phyloP scores from a whole-genome alignment of 176 grass and related monocot genomes.

The Carex pumila region DNA sequence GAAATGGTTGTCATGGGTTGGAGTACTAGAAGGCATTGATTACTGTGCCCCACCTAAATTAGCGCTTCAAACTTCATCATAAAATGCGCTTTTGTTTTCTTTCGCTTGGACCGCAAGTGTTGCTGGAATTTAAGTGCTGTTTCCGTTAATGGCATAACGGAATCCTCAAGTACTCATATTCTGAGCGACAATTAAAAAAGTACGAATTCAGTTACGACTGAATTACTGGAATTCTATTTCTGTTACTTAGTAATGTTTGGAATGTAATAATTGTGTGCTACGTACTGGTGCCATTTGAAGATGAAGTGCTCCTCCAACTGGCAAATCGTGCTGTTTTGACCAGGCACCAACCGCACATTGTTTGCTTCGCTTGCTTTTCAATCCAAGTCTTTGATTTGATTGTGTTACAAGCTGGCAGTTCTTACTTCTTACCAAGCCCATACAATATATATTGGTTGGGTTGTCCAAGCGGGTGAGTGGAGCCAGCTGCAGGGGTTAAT shows the following conservation, averaged over 20 bases:
- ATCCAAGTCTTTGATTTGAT: neutral
- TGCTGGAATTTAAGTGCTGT: neutral
- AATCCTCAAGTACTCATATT: neutral
- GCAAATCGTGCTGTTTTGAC: neutral
- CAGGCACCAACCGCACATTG: neutral
- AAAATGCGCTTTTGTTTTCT: constrained; percentile 1
- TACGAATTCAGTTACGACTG: neutral
- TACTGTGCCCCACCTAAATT: neutral
- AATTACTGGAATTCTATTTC: neutral
- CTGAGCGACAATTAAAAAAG: neutral
- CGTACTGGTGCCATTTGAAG: neutral
- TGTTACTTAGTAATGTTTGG: neutral
- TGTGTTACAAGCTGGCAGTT: neutral
- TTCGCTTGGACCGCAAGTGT: neutral
- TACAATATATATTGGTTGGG: neutral
- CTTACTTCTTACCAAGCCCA: neutral
- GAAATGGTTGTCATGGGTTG: neutral
- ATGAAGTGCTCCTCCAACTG: neutral
- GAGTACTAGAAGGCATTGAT: neutral
- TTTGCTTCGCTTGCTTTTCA: constrained; percentile 10
- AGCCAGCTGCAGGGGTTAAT: neutral
- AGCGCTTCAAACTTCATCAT: neutral
- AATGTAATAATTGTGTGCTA: neutral
- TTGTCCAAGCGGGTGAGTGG: neutral
- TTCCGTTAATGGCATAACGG: neutral